These are phyloP conservation scores for Trichoderma parareesei DNA, from an alignment of 495 filamentous ascomycete species.

Conservation along the genomic window DNA sequence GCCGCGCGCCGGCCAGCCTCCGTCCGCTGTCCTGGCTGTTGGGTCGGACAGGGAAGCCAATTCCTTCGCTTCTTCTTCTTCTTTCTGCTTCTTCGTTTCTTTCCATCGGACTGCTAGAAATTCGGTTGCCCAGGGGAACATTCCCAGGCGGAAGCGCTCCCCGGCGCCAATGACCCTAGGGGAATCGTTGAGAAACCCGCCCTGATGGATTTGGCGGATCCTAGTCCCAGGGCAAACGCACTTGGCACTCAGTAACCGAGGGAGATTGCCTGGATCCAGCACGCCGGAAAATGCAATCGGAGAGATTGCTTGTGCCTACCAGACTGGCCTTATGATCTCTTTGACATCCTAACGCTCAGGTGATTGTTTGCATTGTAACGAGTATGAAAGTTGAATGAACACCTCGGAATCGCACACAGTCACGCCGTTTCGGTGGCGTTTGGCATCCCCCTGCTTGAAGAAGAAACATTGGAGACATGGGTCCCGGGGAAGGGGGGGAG, in stretches of 20 bases:
- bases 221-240: not conserved
- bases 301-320: not conserved
- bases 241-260: not conserved
- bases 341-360: too few species aligned
- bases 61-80: not conserved
- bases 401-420: too few species aligned
- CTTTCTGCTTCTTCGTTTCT: not conserved
- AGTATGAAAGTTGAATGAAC: not conserved
- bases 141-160: conserved; percentile 5
- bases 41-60: not conserved
- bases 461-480: too few species aligned
- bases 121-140: not conserved
- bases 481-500: too few species aligned
- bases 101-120: not conserved
- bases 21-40: not conserved
- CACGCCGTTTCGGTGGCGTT: too few species aligned
- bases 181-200: not conserved
- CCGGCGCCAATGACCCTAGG: not conserved
- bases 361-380: not conserved
- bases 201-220: not conserved
- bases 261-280: not conserved
- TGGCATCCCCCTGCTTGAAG: too few species aligned
- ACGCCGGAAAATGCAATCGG: not conserved
- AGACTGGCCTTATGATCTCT: not conserved
- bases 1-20: conserved; percentile 1